These are phyloP conservation scores for Mitragyna speciosa DNA, from an alignment of 257 asterid species.

Conservation along the genomic window DNA sequence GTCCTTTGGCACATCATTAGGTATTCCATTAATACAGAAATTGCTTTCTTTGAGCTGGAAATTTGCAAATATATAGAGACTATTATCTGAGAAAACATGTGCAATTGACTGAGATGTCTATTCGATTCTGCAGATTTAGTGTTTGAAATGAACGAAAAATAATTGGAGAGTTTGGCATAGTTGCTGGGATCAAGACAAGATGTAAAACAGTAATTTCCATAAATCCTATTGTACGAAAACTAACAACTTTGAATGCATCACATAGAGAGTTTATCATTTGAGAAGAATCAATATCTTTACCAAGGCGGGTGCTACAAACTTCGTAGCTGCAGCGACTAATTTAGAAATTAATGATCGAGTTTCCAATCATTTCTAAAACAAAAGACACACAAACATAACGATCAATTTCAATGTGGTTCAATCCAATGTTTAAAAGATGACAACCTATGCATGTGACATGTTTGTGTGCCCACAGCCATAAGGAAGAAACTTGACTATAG, in stretches of 20 bases:
- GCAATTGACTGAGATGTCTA: neutral
- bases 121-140: neutral
- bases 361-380: neutral
- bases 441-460: neutral
- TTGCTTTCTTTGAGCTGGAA: neutral
- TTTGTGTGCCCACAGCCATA: neutral
- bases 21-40: neutral
- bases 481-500: neutral
- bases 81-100: neutral
- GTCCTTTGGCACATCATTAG: neutral
- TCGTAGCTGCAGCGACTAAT: neutral
- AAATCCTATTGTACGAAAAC: too few species aligned
- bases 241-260: neutral
- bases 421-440: neutral
- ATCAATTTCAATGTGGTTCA: neutral
- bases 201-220: neutral
- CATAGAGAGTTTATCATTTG: neutral
- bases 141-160: neutral
- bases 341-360: neutral
- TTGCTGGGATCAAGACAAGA: neutral
- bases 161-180: neutral
- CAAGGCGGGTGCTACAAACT: neutral
- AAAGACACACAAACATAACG: neutral
- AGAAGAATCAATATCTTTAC: too few species aligned
- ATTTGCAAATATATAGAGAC: neutral